Evolutionary conservation across 75 land plant genomes (phyloP), one percentile per base, ranked within the genome.

Genomic region (Pinus albicaulis): DNA sequence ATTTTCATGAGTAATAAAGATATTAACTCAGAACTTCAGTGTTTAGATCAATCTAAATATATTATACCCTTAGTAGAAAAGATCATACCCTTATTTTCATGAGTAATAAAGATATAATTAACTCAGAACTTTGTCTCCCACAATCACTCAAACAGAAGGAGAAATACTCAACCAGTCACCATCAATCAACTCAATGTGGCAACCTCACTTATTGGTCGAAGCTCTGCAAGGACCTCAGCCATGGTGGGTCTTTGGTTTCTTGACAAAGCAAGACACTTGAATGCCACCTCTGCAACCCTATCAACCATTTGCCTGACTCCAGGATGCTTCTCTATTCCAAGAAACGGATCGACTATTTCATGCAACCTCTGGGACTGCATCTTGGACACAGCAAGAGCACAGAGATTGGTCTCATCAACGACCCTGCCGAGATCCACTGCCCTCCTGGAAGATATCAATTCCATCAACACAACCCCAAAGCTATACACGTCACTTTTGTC

Each of bases 391-490:
- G 10, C 14, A n/a, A 68, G 41, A 11, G 71, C 11, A 17, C 48
- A 20, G 48, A 68, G 12, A 10, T 68, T 68, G 5, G 48, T 23
- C 13, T 68, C 71, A 8, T 68, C 71, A 20, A 38, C 41, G 20
- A 4, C 48, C 4, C 71, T 36, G 71, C 41, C 48, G 12, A 68
- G 71, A 20, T 41, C 19, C 48, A 68, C 23, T 8, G 71, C 48
- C 24, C 41, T 68, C 71, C 38, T 3, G 23, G 48, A 38, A 2
- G 71, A 38, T 8, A 66, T 36, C 28, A 88, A 79, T 82, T 94
- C 94, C 65, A 92, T 85, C 2, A 94, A 83, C 7, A 94, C 92
- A n/a, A 94, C 93, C 3, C 98, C 98, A 77, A 88, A 94, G 75
- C 91, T 94, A 86, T 88, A 94, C 19, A 94, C 85, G 68, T 94